phyloP scores from a whole-genome alignment of 176 grass and related monocot species.

The Bolboschoenus planiculmis region DNA sequence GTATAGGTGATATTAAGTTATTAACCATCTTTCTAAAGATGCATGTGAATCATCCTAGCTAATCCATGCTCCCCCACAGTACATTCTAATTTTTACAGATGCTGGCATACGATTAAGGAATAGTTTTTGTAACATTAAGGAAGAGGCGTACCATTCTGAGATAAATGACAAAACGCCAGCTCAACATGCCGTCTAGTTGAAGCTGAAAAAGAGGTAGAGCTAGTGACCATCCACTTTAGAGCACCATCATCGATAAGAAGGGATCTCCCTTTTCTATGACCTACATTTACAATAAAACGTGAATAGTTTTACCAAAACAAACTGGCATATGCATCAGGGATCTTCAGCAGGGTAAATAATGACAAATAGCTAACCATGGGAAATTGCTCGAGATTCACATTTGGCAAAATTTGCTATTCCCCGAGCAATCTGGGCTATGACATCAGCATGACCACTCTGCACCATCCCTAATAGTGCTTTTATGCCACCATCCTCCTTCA shows the following conservation, averaged over 20 bases:
- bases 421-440: slow-evolving; percentile 87
- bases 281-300: slow-evolving; percentile 28
- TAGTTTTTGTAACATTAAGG: background rate
- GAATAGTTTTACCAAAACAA: background rate
- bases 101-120: background rate
- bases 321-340: background rate
- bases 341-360: slow-evolving; percentile 3
- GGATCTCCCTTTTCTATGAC: slow-evolving; percentile 70
- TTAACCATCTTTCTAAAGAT: background rate
- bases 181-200: slow-evolving; percentile 61
- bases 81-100: background rate
- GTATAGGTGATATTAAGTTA: background rate
- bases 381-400: slow-evolving; percentile 87
- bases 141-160: slow-evolving; percentile 65
- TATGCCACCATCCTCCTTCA: slow-evolving; percentile 89
- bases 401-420: slow-evolving; percentile 97
- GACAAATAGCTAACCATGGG: slow-evolving; percentile 51
- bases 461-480: slow-evolving; percentile 75
- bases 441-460: slow-evolving; percentile 52
- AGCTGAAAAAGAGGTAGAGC: slow-evolving; percentile 47
- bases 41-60: background rate
- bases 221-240: slow-evolving; percentile 63
- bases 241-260: slow-evolving; percentile 79
- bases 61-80: background rate
- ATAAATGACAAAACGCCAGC: slow-evolving; percentile 82